Percentiles rank a stretch among this genome's conserved stretches.
These are phyloP conservation scores for Panicum hallii DNA, from an alignment of 202 grass and related monocot species.

Conservation along the genomic window DNA sequence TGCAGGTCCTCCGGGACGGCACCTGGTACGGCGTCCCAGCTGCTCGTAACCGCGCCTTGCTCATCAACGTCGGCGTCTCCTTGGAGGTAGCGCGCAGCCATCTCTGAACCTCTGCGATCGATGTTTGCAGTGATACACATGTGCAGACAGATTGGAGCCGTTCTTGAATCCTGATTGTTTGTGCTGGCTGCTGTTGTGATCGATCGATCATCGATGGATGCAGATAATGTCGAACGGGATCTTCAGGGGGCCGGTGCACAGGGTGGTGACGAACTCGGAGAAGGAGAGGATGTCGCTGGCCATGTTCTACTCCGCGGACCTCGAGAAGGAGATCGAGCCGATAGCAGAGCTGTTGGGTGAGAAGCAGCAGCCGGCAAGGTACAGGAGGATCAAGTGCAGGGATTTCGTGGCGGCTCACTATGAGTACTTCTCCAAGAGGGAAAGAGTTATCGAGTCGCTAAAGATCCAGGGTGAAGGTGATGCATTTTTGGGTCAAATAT, in stretches of 20 bases:
- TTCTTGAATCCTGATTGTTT: not conserved
- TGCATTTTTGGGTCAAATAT: too few relatives aligned
- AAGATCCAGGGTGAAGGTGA: slow-evolving; percentile 25
- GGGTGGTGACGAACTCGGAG: slow-evolving; percentile 48
- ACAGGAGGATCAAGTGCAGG: slow-evolving; percentile 50
- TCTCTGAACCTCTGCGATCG: not conserved
- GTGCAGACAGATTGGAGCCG: not conserved
- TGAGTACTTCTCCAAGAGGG: slow-evolving; percentile 43
- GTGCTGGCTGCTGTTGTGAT: not conserved
- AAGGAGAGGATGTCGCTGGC: slow-evolving; percentile 52
- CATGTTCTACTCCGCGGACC: slow-evolving; percentile 39
- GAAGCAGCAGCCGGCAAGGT: slow-evolving; percentile 42
- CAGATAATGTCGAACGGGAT: slow-evolving; percentile 58
- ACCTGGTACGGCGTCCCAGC: slow-evolving; percentile 35
- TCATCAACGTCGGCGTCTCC: slow-evolving; percentile 36
- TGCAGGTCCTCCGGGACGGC: slow-evolving; percentile 45
- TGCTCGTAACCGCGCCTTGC: not conserved
- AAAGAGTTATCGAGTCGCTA: slow-evolving; percentile 41
- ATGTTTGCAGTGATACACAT: too few relatives aligned
- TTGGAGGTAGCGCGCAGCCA: slow-evolving; percentile 26
- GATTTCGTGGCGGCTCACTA: slow-evolving; percentile 34
- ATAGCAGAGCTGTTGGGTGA: slow-evolving; percentile 40
- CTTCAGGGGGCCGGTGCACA: slow-evolving; percentile 43
- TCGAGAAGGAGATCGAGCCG: slow-evolving; percentile 53
- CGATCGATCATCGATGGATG: not conserved